A percentile compares a stretch with the other conserved stretches of the same genome.
phyloP scores from a whole-genome alignment of 2,329 filamentous ascomycete genomes.

The Anthostomella pinea region DNA sequence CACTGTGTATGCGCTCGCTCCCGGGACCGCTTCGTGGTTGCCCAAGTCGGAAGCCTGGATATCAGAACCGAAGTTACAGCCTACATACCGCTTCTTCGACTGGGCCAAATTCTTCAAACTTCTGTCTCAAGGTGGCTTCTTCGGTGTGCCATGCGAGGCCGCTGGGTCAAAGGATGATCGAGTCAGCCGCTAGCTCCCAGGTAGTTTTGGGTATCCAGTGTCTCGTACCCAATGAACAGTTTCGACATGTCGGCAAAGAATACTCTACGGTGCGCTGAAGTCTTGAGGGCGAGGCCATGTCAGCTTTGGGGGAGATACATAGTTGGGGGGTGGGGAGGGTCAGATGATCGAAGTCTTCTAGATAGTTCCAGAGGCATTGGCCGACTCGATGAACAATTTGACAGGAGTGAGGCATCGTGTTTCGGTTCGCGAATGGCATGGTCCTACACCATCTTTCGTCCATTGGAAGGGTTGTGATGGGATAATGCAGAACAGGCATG shows the following conservation, averaged over 20 bases:
- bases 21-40: too few relatives aligned
- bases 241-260: constrained; percentile 70
- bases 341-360: too few relatives aligned
- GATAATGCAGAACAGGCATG: too few relatives aligned
- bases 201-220: constrained; percentile 7
- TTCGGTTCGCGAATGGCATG: too few relatives aligned
- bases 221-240: constrained; percentile 84
- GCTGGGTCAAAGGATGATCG: constrained; percentile 47
- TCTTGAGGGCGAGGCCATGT: too few relatives aligned
- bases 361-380: too few relatives aligned
- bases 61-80: neutral
- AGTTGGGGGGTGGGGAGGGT: neutral
- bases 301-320: constrained; percentile 5
- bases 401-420: too few relatives aligned
- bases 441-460: too few relatives aligned
- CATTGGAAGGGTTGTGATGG: neutral
- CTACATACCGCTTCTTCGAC: constrained; percentile 92
- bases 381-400: too few relatives aligned
- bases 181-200: constrained; percentile 8
- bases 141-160: constrained; percentile 99
- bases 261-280: too few relatives aligned
- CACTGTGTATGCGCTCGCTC: constrained; percentile 3
- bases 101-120: constrained; percentile 87
- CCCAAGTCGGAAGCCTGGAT: too few relatives aligned
- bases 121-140: constrained; percentile 78